Conservation (phyloP, 2,329 filamentous ascomycete species). For the Didymella arachidicola region DNA sequence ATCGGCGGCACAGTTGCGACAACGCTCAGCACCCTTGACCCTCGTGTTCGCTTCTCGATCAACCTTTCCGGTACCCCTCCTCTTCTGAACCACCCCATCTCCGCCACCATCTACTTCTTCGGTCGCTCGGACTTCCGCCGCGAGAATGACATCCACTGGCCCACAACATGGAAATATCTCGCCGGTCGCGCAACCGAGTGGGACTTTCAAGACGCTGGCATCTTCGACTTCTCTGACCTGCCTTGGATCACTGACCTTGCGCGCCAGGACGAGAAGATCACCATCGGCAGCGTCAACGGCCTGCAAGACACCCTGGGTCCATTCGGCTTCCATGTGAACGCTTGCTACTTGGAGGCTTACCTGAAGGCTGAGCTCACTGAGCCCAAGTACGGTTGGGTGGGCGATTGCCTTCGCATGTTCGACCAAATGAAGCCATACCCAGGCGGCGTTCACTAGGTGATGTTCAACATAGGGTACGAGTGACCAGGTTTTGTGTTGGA, state of each 20-base stretch:
- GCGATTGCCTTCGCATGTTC: constrained; percentile 23
- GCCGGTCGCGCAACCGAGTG: constrained; percentile 31
- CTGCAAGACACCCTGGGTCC: constrained; percentile 15
- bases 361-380: constrained; percentile 20
- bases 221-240: constrained; percentile 38
- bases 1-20: constrained; percentile 41
- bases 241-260: constrained; percentile 30
- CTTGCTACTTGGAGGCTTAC: constrained; percentile 31
- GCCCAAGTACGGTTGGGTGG: constrained; percentile 8
- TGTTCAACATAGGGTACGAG: not conserved
- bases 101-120: constrained; percentile 35
- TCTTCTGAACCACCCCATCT: constrained; percentile 12
- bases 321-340: constrained; percentile 21
- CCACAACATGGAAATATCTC: constrained; percentile 63
- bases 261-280: constrained; percentile 16
- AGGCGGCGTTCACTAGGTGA: not conserved
- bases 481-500: too few species aligned
- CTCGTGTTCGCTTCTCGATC: constrained; percentile 29
- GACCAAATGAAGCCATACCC: constrained; percentile 19
- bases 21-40: constrained; percentile 18
- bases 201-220: constrained; percentile 28
- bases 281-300: constrained; percentile 2
- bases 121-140: constrained; percentile 79
- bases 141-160: constrained; percentile 91
- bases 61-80: constrained; percentile 37